Conservation (phyloP, 2,329 filamentous ascomycete species). For the Penicillium sp. region DNA sequence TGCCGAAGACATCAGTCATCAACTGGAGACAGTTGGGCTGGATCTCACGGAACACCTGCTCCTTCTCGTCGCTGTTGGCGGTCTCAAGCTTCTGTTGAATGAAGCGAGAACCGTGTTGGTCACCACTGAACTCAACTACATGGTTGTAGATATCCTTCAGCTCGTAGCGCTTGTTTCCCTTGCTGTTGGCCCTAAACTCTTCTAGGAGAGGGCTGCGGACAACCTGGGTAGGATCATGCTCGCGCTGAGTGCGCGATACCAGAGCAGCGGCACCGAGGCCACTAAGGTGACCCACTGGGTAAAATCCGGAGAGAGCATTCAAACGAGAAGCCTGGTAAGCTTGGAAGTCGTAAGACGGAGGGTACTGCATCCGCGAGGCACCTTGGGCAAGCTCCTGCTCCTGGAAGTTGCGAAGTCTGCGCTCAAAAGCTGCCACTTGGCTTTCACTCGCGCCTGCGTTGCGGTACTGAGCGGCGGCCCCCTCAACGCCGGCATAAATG, state of each 20-base stretch:
- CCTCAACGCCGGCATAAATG: constrained; percentile 49
- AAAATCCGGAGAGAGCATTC: constrained; percentile 39
- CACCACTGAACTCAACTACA: constrained; percentile 91
- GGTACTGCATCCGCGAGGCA: constrained; percentile 32
- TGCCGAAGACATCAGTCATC: constrained; percentile 96
- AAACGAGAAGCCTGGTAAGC: constrained; percentile 33
- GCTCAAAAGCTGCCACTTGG: constrained; percentile 49
- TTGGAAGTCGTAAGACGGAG: constrained; percentile 36
- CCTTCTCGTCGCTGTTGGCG: constrained; percentile 94
- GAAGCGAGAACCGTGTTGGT: constrained; percentile 92
- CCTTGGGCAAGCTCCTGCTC: constrained; percentile 39
- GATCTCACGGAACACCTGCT: constrained; percentile 84
- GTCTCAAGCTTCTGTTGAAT: constrained; percentile 90
- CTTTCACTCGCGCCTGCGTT: constrained; percentile 44
- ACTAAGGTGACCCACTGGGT: constrained; percentile 35
- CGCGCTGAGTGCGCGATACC: constrained; percentile 50
- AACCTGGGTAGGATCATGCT: constrained; percentile 60
- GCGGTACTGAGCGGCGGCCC: constrained; percentile 48
- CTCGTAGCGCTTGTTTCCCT: constrained; percentile 73
- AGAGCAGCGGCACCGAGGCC: constrained; percentile 35
- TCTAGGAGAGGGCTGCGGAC: constrained; percentile 72
- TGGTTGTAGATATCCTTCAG: constrained; percentile 85
- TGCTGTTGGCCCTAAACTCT: constrained; percentile 73
- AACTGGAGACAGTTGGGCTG: constrained; percentile 78
- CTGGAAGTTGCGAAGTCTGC: constrained; percentile 51